Evolutionary conservation across 1,139 yeast species (phyloP).

Genomic region (Geotrichum macrosporum): DNA sequence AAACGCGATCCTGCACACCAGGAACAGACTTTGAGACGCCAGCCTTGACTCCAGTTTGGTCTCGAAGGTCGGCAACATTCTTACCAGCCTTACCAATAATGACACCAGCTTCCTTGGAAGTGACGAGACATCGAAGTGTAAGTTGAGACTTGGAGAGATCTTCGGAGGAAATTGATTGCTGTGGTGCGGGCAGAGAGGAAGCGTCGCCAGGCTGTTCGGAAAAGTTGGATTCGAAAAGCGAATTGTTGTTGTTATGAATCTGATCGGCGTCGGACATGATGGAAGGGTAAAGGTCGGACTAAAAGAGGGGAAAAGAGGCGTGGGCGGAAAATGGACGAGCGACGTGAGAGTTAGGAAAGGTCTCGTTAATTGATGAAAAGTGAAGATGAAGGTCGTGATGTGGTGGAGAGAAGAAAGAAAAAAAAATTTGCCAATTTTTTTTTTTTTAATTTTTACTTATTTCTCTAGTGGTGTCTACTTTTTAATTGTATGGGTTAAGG

Average conservation of each 20-base stretch:
- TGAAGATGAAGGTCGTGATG: slow-evolving; percentile 1
- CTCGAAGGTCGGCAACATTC: slow-evolving; percentile 74
- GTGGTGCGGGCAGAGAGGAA: background rate
- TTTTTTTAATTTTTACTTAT: too few relatives aligned
- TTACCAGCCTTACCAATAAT: slow-evolving; percentile 84
- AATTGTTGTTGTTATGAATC: slow-evolving; percentile 15
- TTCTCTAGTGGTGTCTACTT: too few relatives aligned
- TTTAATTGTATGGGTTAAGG: too few relatives aligned
- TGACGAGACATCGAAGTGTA: slow-evolving; percentile 59
- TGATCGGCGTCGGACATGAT: slow-evolving; percentile 17
- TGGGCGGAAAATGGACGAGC: slow-evolving; percentile 1
- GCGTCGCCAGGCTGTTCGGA: slow-evolving; percentile 18
- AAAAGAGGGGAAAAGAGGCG: background rate
- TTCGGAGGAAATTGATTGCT: slow-evolving; percentile 14
- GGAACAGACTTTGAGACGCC: slow-evolving; percentile 80
- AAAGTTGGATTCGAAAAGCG: slow-evolving; percentile 20
- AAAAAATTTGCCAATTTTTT: background rate
- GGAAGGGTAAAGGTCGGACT: slow-evolving; percentile 1
- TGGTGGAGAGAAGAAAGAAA: slow-evolving; percentile 5
- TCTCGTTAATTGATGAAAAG: background rate
- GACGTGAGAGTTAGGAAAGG: slow-evolving; percentile 2
- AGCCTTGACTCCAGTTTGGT: slow-evolving; percentile 75
- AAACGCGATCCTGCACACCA: slow-evolving; percentile 79
- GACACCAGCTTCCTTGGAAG: slow-evolving; percentile 87
- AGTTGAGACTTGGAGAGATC: slow-evolving; percentile 23